phyloP scores from a whole-genome alignment of 2,329 filamentous ascomycete genomes.

The Claviceps pazoutovae region DNA sequence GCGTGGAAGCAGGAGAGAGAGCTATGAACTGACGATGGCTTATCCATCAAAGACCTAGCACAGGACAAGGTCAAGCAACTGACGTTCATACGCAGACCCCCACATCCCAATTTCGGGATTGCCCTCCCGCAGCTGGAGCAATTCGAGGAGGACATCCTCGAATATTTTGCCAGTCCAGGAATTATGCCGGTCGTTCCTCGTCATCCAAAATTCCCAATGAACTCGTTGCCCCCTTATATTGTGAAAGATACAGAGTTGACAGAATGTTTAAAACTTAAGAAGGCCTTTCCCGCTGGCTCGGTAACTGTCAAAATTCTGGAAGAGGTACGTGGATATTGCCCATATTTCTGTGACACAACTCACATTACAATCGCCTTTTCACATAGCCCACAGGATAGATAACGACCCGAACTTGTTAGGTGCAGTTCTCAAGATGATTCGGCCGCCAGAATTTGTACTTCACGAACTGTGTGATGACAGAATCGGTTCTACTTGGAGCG shows the following conservation, averaged over 20 bases:
- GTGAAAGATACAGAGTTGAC: not conserved
- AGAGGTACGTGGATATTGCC: not conserved
- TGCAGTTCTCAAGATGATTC: too few relatives aligned
- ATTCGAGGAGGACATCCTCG: not conserved
- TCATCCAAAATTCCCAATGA: not conserved
- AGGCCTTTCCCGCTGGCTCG: not conserved
- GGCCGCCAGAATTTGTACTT: too few relatives aligned
- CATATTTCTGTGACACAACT: too few relatives aligned
- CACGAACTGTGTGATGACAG: too few relatives aligned
- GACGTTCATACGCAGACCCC: not conserved
- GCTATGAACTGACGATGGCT: not conserved
- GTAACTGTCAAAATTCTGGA: not conserved
- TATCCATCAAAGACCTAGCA: not conserved
- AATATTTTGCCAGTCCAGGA: not conserved
- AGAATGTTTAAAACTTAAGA: not conserved
- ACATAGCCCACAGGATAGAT: too few relatives aligned
- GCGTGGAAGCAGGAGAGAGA: too few relatives aligned
- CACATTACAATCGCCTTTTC: too few relatives aligned
- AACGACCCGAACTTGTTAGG: too few relatives aligned
- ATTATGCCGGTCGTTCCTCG: not conserved
- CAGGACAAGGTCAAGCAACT: not conserved
- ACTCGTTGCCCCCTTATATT: not conserved
- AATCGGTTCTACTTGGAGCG: too few relatives aligned
- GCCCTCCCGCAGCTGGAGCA: too few relatives aligned
- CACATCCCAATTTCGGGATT: not conserved